phyloP scores from a whole-genome alignment of 2,329 filamentous ascomycete genomes.

The Cercospora sp. region DNA sequence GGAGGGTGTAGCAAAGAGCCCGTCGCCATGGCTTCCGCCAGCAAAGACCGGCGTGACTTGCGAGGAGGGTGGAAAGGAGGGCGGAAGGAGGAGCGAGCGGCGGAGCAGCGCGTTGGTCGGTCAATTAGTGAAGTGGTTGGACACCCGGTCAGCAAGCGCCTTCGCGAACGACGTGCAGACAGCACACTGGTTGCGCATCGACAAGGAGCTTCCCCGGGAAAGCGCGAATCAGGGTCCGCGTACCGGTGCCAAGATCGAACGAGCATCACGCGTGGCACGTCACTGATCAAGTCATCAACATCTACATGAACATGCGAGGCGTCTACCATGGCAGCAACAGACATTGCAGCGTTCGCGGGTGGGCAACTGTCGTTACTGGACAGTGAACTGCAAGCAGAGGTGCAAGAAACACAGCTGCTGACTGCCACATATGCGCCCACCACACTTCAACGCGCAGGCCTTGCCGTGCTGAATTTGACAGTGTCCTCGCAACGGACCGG shows the following conservation, averaged over 20 bases:
- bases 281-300: not conserved
- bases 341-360: constrained; percentile 67
- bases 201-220: not conserved
- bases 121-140: not conserved
- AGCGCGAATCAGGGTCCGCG: not conserved
- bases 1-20: not conserved
- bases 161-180: not conserved
- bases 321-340: constrained; percentile 32
- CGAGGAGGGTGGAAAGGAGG: not conserved
- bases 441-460: constrained; percentile 71
- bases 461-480: constrained; percentile 74
- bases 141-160: not conserved
- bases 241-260: not conserved
- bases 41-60: not conserved
- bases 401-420: constrained; percentile 67
- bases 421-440: constrained; percentile 67
- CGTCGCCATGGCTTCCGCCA: constrained; percentile 9
- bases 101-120: not conserved
- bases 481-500: constrained; percentile 79
- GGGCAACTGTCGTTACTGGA: constrained; percentile 71
- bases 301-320: not conserved
- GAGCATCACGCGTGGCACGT: not conserved
- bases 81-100: not conserved
- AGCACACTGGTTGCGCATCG: not conserved
- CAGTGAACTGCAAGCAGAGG: constrained; percentile 70